A percentile compares a stretch with the other conserved stretches of the same genome.
Conservation (phyloP, 495 filamentous ascomycete species). For the Aspergillus bridgeri region DNA sequence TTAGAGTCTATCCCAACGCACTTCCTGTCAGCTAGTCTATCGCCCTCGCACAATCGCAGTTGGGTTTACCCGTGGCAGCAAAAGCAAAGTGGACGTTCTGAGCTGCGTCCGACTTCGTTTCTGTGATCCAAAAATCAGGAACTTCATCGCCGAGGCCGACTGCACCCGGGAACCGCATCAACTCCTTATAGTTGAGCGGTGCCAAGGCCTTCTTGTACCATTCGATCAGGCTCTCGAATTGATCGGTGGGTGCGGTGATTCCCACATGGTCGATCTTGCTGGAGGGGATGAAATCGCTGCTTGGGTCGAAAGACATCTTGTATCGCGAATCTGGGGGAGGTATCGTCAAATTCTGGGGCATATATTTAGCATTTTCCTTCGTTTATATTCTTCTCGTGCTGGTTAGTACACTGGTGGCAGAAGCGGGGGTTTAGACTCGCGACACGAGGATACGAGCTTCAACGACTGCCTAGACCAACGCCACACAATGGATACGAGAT, state of each 20-base stretch:
- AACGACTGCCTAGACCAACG: too few species aligned
- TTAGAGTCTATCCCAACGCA: constrained; percentile 24
- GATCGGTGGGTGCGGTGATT: constrained; percentile 16
- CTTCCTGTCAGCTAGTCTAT: background rate
- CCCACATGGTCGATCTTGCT: constrained; percentile 26
- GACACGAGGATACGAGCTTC: too few species aligned
- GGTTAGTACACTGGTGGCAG: too few species aligned
- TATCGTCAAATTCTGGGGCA: too few species aligned
- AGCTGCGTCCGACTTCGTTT: constrained; percentile 5
- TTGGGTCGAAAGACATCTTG: too few species aligned
- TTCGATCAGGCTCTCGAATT: constrained; percentile 30
- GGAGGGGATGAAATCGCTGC: background rate
- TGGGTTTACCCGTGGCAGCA: constrained; percentile 11
- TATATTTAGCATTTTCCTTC: too few species aligned
- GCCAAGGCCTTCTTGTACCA: constrained; percentile 38
- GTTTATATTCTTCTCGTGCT: too few species aligned
- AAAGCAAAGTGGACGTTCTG: constrained; percentile 22
- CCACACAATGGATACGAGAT: too few species aligned
- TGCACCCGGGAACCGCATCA: constrained; percentile 22
- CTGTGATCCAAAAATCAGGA: constrained; percentile 42
- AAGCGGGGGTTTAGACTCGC: too few species aligned
- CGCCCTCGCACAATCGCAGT: background rate
- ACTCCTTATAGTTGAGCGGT: constrained; percentile 37
- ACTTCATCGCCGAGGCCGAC: constrained; percentile 23
- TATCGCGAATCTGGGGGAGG: too few species aligned